Evolutionary conservation across 345 rosid species (phyloP), one percentile per base, ranked within the genome.

Genomic region (Acer negundo): DNA sequence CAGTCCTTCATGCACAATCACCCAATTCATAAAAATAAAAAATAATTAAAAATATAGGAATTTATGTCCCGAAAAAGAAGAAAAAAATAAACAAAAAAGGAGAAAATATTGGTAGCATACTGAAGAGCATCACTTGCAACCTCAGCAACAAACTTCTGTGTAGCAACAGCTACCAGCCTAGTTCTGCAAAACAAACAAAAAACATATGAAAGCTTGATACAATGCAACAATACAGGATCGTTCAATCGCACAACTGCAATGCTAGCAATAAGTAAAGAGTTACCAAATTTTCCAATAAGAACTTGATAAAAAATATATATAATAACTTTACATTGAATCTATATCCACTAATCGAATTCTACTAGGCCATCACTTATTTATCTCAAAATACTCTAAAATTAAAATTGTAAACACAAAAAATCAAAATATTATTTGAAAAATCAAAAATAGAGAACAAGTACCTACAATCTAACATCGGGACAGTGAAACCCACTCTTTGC

Each of bases 401-500:
- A 42, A 42, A 53, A 35, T 22, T 11, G 20, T 17, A 56, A 49
- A 24, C 46, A 35, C 1, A 56, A 40, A 40, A 62, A 9, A n/a
- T n/a, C n/a, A n/a, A n/a, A 16, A 19, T 7, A 61, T 12, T 13
- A 22, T n/a, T 46, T 46, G 3, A 0, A 49, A 38, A 31, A 59
- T 42, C 46, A 42, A 3, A 10, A 46, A 55, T 28, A 67, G 61
- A 15, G 74, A 68, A 72, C 31, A 75, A 83, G 80, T 84, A 91
- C 97, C 91, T 89, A 95, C 98, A 95, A 79, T 91, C 99, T 90
- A 76, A 92, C 95, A 79, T 93, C 97, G 22, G 99, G 99, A 81
- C 93, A 91, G 77, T 95, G 99, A 77, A 95, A 93, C 40, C 99
- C 99, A 80, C 99, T 95, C 86, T 88, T 95, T n/a, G 92, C 97